Conservation (phyloP, 2,329 filamentous ascomycete species). For the Hysterium pulicare region DNA sequence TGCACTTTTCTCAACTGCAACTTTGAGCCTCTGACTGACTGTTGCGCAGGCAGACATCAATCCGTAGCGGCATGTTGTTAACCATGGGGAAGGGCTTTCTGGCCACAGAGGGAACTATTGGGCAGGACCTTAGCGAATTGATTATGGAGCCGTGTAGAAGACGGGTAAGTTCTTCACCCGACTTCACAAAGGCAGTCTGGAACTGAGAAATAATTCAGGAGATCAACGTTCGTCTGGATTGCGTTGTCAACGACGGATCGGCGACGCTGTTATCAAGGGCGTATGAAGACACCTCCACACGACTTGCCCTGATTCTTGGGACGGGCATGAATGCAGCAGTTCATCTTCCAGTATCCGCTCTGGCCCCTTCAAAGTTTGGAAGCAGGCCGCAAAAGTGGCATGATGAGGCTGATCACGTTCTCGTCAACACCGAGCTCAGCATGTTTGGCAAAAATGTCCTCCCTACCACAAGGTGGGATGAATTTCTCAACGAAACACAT, state of each 20-base stretch:
- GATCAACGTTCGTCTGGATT: conserved; percentile 58
- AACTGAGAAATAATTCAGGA: conserved; percentile 29
- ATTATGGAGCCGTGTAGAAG: conserved; percentile 58
- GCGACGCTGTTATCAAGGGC: conserved; percentile 61
- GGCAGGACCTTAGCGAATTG: conserved; percentile 57
- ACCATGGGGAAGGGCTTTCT: conserved; percentile 65
- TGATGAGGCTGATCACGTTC: conserved; percentile 56
- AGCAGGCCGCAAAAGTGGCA: conserved; percentile 54
- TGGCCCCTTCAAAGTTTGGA: conserved; percentile 56
- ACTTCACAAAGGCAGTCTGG: no score
- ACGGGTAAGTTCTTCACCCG: conserved; percentile 35
- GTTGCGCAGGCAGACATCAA: conserved; percentile 53
- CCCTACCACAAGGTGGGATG: conserved; percentile 60
- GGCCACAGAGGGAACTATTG: conserved; percentile 57
- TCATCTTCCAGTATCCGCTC: conserved; percentile 54
- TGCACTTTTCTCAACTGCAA: neutral
- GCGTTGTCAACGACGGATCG: conserved; percentile 63
- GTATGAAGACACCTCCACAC: conserved; percentile 58
- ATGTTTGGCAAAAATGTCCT: conserved; percentile 62
- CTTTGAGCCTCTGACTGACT: neutral
- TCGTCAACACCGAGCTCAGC: conserved; percentile 64
- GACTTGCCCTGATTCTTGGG: conserved; percentile 62
- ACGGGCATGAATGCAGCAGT: conserved; percentile 65
- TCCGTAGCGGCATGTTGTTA: conserved; percentile 54
- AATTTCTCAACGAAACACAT: conserved; percentile 56